Evolutionary conservation across 1,139 yeast genomes (phyloP), one percentile per base, ranked within the genome.

Genomic region (Candida pseudoviswanathii): DNA sequence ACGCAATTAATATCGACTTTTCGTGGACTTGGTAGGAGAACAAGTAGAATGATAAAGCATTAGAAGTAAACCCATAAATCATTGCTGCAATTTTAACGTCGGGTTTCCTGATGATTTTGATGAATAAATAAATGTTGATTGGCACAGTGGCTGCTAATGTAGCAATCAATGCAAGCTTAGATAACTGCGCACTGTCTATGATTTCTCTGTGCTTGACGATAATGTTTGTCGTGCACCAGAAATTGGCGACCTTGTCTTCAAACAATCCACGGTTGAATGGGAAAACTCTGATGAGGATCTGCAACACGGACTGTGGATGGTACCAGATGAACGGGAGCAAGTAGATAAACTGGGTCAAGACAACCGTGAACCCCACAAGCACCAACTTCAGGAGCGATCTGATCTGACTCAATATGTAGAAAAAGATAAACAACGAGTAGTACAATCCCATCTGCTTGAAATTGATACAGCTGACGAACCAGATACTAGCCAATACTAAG

Each of bases 11-110:
- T 4, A 95, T 92, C 0, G 91, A 84, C 70, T 68, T 94, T 89
- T 94, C 99, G 65, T 95, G 99, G 3, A 94, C 99, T 65, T 94
- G 98, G 72, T 90, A 95, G 26, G 96, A 87, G 63, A 94, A 94
- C 45, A 95, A 73, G 64, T 78, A 95, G 64, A 94, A 95, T 0
- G 96, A 86, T 84, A 96, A 80, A 0, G 99, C 84, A 51, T 94
- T 84, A 1, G 91, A 85, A 1, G 92, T 82, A 50, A 94, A 80
- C 1, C 95, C 92, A 81, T 90, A 89, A 8, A 75, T 59, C 44
- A 74, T 54, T 51, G 70, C 53, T 49, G 60, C 45, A n/a, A 51
- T 41, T 36, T 55, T 55, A 29, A 53, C 51, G 30, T 11, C 21
- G 7, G 27, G 29, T 16, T 36, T 58, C 55, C 33, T 61, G 60